phyloP scores from a whole-genome alignment of 176 grass and related monocot genomes.

The Avena atlantica region DNA sequence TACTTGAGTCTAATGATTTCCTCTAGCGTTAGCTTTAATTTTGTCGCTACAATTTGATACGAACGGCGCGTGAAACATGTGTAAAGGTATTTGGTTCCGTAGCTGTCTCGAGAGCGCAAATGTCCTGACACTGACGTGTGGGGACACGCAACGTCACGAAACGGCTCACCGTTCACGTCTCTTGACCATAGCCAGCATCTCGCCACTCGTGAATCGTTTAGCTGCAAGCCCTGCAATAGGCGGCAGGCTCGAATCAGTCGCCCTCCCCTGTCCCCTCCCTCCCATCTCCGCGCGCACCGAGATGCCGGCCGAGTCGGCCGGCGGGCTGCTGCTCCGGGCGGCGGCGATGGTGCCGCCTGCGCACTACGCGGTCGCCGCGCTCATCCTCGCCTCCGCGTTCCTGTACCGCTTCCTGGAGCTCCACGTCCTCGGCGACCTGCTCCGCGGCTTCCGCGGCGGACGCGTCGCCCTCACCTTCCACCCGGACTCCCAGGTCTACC shows the following conservation, averaged over 20 bases:
- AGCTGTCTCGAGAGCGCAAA: too few species aligned
- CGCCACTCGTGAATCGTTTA: neutral
- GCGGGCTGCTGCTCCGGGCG: slow-evolving; percentile 61
- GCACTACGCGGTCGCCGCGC: slow-evolving; percentile 56
- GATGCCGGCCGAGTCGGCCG: slow-evolving; percentile 19
- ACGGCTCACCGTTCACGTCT: neutral
- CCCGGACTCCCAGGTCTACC: slow-evolving; percentile 73
- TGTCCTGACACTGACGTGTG: too few species aligned
- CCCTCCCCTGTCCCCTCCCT: neutral
- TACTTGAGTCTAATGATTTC: too few species aligned
- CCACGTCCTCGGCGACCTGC: slow-evolving; percentile 65
- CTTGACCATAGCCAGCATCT: neutral
- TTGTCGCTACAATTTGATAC: too few species aligned
- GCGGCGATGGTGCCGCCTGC: slow-evolving; percentile 52
- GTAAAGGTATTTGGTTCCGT: too few species aligned
- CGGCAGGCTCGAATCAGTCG: neutral
- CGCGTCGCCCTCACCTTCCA: slow-evolving; percentile 80
- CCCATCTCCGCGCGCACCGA: neutral
- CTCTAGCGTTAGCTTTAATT: too few species aligned
- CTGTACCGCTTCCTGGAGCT: slow-evolving; percentile 89
- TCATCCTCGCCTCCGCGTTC: slow-evolving; percentile 48
- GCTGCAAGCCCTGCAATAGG: neutral
- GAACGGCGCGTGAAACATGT: neutral
- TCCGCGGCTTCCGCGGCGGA: slow-evolving; percentile 68
- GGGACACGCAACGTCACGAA: neutral